These are phyloP conservation scores for Rhizopogon roseolus DNA, from an alignment of 768 basidiomycete species.

Conservation along the genomic window DNA sequence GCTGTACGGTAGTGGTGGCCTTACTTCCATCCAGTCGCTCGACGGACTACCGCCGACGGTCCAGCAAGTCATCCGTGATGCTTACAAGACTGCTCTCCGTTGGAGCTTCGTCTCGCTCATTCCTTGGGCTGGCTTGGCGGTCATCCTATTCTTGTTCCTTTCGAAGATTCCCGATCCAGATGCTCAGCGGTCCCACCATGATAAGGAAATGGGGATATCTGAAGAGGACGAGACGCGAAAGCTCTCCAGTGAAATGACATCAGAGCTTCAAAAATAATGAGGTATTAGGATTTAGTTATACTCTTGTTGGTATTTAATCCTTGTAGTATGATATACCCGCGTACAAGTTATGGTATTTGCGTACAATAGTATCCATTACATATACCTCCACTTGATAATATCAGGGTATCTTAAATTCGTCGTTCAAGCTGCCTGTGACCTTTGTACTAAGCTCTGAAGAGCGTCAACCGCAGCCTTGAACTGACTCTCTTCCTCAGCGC, in stretches of 20 bases:
- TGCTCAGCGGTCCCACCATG: background rate
- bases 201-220: background rate
- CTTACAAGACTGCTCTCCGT: constrained; percentile 35
- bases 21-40: constrained; percentile 33
- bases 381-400: background rate
- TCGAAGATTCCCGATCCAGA: constrained; percentile 29
- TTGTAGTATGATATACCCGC: too few relatives aligned
- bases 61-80: constrained; percentile 32
- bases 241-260: too few relatives aligned
- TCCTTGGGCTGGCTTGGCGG: constrained; percentile 39
- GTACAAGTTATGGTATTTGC: too few relatives aligned
- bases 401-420: background rate
- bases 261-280: background rate
- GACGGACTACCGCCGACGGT: constrained; percentile 29
- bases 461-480: constrained; percentile 71
- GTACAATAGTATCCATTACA: background rate
- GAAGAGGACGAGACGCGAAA: background rate
- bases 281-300: background rate
- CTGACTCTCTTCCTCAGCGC: constrained; percentile 57
- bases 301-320: background rate
- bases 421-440: constrained; percentile 12
- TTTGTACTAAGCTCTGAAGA: constrained; percentile 38
- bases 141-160: constrained; percentile 34
- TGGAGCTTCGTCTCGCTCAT: constrained; percentile 44
- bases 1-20: constrained; percentile 18